Evolutionary conservation across 2,329 filamentous ascomycete species (phyloP), one percentile per base, ranked within the genome.

Genomic region (Exophiala dermatitidis): DNA sequence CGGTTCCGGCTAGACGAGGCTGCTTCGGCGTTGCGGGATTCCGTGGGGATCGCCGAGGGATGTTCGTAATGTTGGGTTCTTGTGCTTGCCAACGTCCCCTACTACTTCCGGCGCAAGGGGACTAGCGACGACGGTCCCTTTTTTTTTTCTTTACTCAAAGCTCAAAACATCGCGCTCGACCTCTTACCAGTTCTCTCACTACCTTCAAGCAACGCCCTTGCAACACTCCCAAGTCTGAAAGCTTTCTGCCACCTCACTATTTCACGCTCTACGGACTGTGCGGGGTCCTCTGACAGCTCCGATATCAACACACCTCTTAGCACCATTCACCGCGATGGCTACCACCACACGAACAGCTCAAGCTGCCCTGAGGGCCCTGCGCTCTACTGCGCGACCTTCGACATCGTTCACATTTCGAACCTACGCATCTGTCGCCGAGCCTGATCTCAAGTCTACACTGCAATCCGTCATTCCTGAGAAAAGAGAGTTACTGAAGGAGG

Each of bases 401-500:
- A 47, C 58, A 30, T 57, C 52, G 38, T 52, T 56, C 33, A 41
- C 46, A 19, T 42, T 40, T 45, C 78, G 85, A 66, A 75, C 70
- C 69, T 90, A 90, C 74, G 82, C 86, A 60, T 82, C 87, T 41
- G 78, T 82, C 47, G 78, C 87, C 54, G 91, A 97, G 71, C 88
- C 87, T 54, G 87, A 91, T 68, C 83, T 98, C 67, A 98, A 97
- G 74, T 77, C 87, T 48, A 88, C 88, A 9, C 82, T 98, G 62
- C 86, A 83, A 65, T 82, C 84, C 62, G 81, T 83, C 54, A 95
- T 98, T 64, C 93, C 93, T 33, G 89, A 84, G 58, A 97, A 97
- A 77, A 84, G 90, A 48, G 91, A 95, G 71, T 84, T 96, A 19
- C 75, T 97, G 65, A 93, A 95, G 74, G 87, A 90, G 72, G 88